Base-by-base conservation (phyloP, 805 yeast species). In the Tetrapisispora namnaoensis region DNA sequence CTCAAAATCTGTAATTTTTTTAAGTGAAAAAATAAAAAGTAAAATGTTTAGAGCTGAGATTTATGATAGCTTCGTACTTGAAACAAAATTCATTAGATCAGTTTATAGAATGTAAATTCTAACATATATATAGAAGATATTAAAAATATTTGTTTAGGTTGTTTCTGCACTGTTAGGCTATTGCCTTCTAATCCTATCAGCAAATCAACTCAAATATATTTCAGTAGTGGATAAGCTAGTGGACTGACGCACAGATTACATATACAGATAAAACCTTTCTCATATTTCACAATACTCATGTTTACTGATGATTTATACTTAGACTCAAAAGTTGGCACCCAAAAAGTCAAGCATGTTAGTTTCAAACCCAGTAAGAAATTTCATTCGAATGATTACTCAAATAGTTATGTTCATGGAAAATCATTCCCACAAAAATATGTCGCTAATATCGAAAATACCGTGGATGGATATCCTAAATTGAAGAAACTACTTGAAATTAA, bases 381-480 rank as follows among this genome's bases (percentile, higher is more conserved):
- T 54, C 72, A 68, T 49, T 83, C 80, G 37, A 86, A 86, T 59
- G 95, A 89, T 63, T 87, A 82, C 59, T 73, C 89, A 2, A 80
- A 84, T 54, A 70, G 80, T 54, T 83, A 78, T 57, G 68, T 88
- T 36, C 86, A 82, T 55, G 70, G 82, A 0, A 83, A 82, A 0
- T 67, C 70, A 7, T 63, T 77, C 4, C 95, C 96, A 0, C 80
- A 79, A 42, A 70, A 68, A 22, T 79, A 75, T 56, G 79, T 90
- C 22, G 72, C 83, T 47, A 90, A 90, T 63, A 71, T 78, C 1
- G 69, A 71, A 34, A 76, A 78, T 49, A 82, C 90, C 1, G 78
- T 83, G 1, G 83, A 78, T 47, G 97, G 97, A 2, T 90, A 90
- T 55, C 97, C 97, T 2, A 86, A 86, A 60, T 70, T 90, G 17